Conservation (phyloP, 768 basidiomycete species). For the Hygrocybe coccinea region DNA sequence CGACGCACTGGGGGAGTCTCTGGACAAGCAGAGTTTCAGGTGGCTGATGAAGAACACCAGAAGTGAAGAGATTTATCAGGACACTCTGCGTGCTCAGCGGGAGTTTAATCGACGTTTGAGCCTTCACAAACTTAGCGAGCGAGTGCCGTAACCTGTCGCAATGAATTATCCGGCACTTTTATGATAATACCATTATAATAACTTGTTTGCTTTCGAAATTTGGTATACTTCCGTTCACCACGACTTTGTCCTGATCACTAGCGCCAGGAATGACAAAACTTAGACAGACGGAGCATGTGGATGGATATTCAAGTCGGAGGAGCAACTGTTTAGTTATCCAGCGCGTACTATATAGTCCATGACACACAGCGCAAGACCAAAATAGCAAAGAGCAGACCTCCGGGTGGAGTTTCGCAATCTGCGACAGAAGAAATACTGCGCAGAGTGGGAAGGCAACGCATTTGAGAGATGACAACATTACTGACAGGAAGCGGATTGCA, state of each 20-base stretch:
- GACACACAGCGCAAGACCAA: neutral
- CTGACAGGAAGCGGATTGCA: neutral
- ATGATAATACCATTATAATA: too few relatives aligned
- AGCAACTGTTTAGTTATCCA: too few relatives aligned
- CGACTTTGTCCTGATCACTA: too few relatives aligned
- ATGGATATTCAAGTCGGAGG: too few relatives aligned
- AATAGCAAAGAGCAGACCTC: neutral
- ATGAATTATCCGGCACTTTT: too few relatives aligned
- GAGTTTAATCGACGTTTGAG: neutral
- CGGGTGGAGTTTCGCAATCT: neutral
- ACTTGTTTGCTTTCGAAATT: too few relatives aligned
- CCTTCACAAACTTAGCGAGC: neutral
- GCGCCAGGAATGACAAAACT: too few relatives aligned
- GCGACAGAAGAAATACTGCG: slow-evolving; percentile 5
- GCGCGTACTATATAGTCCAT: too few relatives aligned
- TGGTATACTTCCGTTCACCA: too few relatives aligned
- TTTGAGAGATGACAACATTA: neutral
- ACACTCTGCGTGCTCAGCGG: slow-evolving; percentile 2
- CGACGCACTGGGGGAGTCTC: slow-evolving; percentile 2
- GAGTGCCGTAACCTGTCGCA: too few relatives aligned
- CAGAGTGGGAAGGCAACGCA: neutral
- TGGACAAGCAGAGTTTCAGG: slow-evolving; percentile 7
- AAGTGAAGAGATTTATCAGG: slow-evolving; percentile 7
- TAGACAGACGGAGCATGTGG: neutral
- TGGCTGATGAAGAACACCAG: slow-evolving; percentile 11